These are phyloP conservation scores for Suillus luteus DNA, from an alignment of 768 basidiomycete genomes.

Conservation along the genomic window DNA sequence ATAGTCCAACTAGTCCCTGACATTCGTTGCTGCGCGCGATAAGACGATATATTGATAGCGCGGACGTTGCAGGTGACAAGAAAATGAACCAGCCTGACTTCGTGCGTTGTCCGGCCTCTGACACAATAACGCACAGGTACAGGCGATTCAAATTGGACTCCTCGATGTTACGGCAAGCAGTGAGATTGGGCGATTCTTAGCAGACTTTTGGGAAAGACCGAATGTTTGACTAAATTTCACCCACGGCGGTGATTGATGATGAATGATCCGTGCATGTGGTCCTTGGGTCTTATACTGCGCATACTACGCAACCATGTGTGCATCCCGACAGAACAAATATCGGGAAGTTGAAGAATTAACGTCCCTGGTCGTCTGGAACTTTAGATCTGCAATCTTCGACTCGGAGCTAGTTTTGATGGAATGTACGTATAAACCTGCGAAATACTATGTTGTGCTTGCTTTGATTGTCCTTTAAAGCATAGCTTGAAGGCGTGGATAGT, in stretches of 20 bases:
- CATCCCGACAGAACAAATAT: neutral
- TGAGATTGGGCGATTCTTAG: neutral
- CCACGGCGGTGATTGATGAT: neutral
- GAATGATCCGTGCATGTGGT: neutral
- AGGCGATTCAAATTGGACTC: neutral
- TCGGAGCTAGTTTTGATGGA: neutral
- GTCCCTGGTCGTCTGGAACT: constrained; percentile 8
- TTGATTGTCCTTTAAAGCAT: neutral
- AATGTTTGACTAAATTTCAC: neutral
- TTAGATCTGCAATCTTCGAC: neutral
- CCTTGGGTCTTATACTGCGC: neutral
- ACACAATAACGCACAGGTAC: neutral
- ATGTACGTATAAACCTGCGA: neutral
- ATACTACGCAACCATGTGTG: neutral
- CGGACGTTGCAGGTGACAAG: neutral
- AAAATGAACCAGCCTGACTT: neutral
- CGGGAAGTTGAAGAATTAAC: neutral
- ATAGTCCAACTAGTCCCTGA: neutral
- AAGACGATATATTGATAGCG: neutral
- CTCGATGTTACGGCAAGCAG: neutral
- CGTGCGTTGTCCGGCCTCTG: neutral
- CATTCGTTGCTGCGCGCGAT: neutral
- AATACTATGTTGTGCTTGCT: neutral
- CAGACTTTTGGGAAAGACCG: neutral
- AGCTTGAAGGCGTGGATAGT: neutral